Evolutionary conservation across 2,329 filamentous ascomycete species (phyloP).

Genomic region (Fusarium anthophilum): DNA sequence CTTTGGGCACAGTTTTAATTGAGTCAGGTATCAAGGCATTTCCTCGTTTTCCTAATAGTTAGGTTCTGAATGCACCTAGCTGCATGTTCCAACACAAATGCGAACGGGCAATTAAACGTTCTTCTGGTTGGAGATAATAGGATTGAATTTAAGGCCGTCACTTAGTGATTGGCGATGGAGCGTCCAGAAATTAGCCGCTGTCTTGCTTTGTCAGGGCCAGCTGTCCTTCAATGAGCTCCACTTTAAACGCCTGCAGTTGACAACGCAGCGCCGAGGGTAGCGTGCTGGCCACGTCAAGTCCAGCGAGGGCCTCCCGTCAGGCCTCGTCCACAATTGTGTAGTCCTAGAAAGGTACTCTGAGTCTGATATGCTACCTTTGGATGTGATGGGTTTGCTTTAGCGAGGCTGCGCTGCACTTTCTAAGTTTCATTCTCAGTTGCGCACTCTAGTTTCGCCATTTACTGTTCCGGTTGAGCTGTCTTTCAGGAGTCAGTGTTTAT

Average conservation of each 20-base stretch:
- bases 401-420: background rate
- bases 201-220: background rate
- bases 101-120: background rate
- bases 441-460: fast-evolving
- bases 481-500: fast-evolving
- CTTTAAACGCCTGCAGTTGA: background rate
- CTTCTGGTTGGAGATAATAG: background rate
- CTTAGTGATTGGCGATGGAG: fast-evolving
- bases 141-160: fast-evolving
- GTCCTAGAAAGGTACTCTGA: background rate
- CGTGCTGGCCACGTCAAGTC: background rate
- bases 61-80: background rate
- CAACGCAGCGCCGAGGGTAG: background rate
- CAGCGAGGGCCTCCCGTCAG: background rate
- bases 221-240: background rate
- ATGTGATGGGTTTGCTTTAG: fast-evolving
- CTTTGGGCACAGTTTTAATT: background rate
- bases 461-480: background rate
- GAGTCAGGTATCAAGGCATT: background rate
- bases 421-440: fast-evolving
- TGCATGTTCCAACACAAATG: background rate
- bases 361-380: fast-evolving
- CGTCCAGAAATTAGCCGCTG: fast-evolving
- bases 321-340: background rate
- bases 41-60: fast-evolving